Conservation (phyloP, 179 eudicot genomes). For the Patellifolia procumbens region DNA sequence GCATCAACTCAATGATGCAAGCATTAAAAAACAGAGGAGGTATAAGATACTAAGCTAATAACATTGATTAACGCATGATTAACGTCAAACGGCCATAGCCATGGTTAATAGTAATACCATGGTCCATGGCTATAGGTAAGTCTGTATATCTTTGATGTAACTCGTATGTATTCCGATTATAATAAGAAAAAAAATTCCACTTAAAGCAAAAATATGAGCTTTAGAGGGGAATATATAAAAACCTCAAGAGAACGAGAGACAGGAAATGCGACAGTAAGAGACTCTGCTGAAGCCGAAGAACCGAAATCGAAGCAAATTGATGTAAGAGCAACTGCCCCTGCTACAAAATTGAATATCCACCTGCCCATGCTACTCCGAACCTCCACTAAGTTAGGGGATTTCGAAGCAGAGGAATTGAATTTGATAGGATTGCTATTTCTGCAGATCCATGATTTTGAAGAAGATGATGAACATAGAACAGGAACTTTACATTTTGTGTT, state of each 20-base stretch:
- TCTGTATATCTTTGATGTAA: too few species aligned
- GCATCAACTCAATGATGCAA: too few species aligned
- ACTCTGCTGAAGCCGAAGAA: constrained; percentile 71
- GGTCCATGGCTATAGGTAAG: too few species aligned
- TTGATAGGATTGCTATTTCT: not conserved
- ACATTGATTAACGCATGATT: too few species aligned
- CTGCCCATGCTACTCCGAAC: constrained; percentile 26
- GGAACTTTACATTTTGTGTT: constrained; percentile 28
- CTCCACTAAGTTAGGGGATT: not conserved
- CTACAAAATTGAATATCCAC: constrained; percentile 53
- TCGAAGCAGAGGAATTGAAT: not conserved
- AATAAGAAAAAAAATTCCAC: not conserved
- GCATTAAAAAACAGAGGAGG: too few species aligned
- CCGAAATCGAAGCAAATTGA: constrained; percentile 43
- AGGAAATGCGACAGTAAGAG: constrained; percentile 87
- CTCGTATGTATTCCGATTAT: too few species aligned
- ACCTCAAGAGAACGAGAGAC: constrained; percentile 88
- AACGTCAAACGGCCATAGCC: too few species aligned
- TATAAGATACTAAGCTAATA: too few species aligned
- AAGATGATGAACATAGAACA: not conserved
- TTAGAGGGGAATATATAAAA: not conserved
- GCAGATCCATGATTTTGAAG: constrained; percentile 10
- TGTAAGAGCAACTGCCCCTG: constrained; percentile 48
- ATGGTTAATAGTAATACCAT: too few species aligned
- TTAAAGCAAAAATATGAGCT: too few species aligned